phyloP scores from a whole-genome alignment of 2,329 filamentous ascomycete genomes.

The Salinomyces thailandicus region DNA sequence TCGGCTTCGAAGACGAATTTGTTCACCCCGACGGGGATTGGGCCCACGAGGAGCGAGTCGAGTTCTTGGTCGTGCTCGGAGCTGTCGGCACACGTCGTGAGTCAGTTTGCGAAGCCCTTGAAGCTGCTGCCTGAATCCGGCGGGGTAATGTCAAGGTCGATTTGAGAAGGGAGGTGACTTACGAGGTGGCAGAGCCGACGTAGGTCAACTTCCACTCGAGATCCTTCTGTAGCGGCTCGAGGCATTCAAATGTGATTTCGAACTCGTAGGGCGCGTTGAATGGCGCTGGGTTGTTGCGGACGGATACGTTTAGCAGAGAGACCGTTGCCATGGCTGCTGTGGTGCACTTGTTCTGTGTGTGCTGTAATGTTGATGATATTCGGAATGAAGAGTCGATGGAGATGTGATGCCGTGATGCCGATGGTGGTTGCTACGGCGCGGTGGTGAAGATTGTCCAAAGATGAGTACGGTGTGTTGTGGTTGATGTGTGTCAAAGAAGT shows the following conservation, averaged over 20 bases:
- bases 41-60: conserved; percentile 88
- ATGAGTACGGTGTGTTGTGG: no score
- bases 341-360: no score
- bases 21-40: conserved; percentile 95
- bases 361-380: no score
- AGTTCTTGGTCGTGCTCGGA: conserved; percentile 98
- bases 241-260: conserved; percentile 97
- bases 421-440: no score
- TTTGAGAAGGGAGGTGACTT: conserved; percentile 34
- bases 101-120: no score
- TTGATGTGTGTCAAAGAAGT: no score
- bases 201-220: conserved; percentile 99
- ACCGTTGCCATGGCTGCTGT: conserved; percentile 75
- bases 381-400: no score
- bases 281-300: conserved; percentile 91
- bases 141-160: not conserved
- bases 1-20: conserved; percentile 98
- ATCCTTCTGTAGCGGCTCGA: conserved; percentile 91
- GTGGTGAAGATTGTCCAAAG: no score
- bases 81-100: no score
- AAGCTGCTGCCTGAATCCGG: not conserved
- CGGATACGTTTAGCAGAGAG: conserved; percentile 86
- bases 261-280: conserved; percentile 92
- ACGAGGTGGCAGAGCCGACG: conserved; percentile 95
- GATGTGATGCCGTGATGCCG: no score